A percentile compares a stretch with the other conserved stretches of the same genome.
phyloP scores from a whole-genome alignment of 225 moss, liverwort and hornwort species.

The Straminergon stramineum region DNA sequence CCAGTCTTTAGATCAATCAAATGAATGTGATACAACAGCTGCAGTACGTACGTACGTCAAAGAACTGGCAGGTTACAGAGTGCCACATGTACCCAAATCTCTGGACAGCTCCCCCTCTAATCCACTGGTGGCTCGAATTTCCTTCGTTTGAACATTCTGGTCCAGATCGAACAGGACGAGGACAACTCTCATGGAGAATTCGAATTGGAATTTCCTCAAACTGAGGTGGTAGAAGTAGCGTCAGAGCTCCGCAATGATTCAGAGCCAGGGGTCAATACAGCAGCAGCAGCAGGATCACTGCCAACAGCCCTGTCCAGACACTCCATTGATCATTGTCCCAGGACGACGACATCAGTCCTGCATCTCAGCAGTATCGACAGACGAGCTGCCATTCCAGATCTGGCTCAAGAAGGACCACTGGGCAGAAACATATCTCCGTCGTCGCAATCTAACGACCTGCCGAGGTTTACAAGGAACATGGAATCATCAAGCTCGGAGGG shows the following conservation, averaged over 20 bases:
- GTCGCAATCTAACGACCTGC: not conserved
- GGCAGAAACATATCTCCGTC: not conserved
- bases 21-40: not conserved
- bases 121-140: not conserved
- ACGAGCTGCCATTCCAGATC: not conserved
- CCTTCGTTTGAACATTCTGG: not conserved
- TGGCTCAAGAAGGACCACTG: not conserved
- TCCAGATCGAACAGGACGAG: constrained; percentile 12
- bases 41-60: not conserved
- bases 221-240: not conserved
- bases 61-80: not conserved
- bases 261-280: not conserved
- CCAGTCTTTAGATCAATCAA: not conserved
- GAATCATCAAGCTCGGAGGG: constrained; percentile 6
- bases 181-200: not conserved
- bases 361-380: not conserved
- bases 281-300: not conserved
- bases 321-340: not conserved
- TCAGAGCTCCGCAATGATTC: constrained; percentile 3
- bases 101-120: not conserved
- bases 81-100: not conserved
- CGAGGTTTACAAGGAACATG: constrained; percentile 16
- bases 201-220: not conserved
- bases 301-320: constrained; percentile 10
- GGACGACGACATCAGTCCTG: not conserved